Percentiles rank a stretch among this genome's conserved stretches.
Evolutionary conservation across 2,329 filamentous ascomycete genomes (phyloP).

Genomic region (Beauveria varroae): DNA sequence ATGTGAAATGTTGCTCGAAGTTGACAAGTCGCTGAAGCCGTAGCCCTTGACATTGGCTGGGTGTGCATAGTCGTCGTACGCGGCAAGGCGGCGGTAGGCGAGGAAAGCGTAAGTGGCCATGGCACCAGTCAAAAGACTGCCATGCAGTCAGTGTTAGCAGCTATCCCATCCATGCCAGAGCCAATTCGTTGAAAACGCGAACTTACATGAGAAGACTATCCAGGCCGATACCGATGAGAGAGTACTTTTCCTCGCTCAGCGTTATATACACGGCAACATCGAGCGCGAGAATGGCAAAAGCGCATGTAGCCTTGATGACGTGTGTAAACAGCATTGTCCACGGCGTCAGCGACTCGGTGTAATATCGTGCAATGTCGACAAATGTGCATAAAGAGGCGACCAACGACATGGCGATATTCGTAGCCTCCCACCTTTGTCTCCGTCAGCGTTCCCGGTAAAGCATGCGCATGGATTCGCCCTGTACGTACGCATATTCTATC

Average conservation of each 20-base stretch:
- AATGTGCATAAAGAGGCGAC: constrained; percentile 39
- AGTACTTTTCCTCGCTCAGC: constrained; percentile 38
- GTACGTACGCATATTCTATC: constrained; percentile 44
- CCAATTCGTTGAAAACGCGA: no score
- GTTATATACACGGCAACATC: constrained; percentile 44
- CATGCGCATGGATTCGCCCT: background rate
- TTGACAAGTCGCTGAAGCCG: constrained; percentile 33
- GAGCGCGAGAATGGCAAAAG: constrained; percentile 39
- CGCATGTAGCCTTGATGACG: constrained; percentile 41
- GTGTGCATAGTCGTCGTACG: constrained; percentile 43
- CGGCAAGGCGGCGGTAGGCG: constrained; percentile 39
- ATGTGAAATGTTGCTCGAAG: constrained; percentile 19
- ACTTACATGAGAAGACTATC: constrained; percentile 43
- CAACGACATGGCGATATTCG: constrained; percentile 43
- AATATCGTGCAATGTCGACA: constrained; percentile 38
- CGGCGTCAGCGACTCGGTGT: constrained; percentile 44
- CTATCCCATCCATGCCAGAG: no score
- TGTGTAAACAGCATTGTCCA: constrained; percentile 46
- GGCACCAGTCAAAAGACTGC: constrained; percentile 34
- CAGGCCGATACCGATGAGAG: constrained; percentile 39
- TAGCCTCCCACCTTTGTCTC: constrained; percentile 38
- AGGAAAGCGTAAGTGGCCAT: constrained; percentile 39
- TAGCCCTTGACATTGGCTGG: constrained; percentile 42
- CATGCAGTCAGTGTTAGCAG: constrained; percentile 1
- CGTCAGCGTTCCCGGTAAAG: constrained; percentile 18